Conservation (phyloP, 257 asterid genomes). For the Solanum ahanhuiri region DNA sequence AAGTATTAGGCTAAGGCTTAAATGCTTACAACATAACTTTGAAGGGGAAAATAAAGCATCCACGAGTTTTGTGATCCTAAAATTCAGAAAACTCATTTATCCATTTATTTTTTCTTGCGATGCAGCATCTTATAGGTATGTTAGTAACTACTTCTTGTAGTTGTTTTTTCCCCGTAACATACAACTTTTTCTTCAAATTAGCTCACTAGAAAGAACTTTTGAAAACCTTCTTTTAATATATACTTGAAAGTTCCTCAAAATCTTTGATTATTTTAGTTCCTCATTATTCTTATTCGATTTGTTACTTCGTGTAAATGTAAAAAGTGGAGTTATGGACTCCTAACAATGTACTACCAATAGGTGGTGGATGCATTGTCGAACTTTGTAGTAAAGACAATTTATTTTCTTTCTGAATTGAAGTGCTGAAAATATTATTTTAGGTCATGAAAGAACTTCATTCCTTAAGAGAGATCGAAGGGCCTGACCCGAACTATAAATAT, state of each 20-base stretch:
- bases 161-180: background rate
- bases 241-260: background rate
- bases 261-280: background rate
- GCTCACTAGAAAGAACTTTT: background rate
- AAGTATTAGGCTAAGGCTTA: background rate
- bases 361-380: background rate
- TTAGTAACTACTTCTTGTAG: background rate
- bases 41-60: background rate
- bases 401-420: background rate
- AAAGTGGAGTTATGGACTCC: background rate
- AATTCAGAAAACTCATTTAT: background rate
- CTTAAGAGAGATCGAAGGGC: constrained; percentile 74
- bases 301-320: background rate
- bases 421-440: constrained; percentile 29
- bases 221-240: background rate
- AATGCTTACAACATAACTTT: background rate
- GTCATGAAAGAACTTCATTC: constrained; percentile 52
- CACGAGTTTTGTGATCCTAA: background rate
- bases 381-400: background rate
- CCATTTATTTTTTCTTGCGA: background rate
- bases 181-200: background rate
- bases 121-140: background rate
- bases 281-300: background rate
- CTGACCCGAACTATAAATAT: constrained; percentile 80
- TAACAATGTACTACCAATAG: background rate